Percentiles rank a stretch among this genome's conserved stretches.
These are phyloP conservation scores for Myxozyma mucilagina DNA, from an alignment of 805 yeast genomes.

Conservation along the genomic window DNA sequence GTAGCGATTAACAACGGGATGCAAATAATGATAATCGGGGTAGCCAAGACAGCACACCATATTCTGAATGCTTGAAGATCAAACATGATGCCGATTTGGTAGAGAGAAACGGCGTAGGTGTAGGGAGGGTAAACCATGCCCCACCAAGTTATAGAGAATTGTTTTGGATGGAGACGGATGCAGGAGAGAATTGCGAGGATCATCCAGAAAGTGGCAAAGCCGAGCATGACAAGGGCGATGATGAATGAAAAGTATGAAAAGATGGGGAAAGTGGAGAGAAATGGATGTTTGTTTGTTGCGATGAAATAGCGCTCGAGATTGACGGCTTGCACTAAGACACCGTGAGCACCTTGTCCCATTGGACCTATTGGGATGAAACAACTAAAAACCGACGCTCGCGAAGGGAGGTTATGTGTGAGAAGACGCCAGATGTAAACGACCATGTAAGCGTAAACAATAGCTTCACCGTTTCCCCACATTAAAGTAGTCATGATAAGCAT, in stretches of 20 bases:
- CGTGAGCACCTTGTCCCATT: constrained; percentile 5
- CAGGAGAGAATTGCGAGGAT: not conserved
- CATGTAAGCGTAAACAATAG: not conserved
- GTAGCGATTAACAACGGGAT: not conserved
- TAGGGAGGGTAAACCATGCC: not conserved
- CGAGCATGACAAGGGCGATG: not conserved
- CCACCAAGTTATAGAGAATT: constrained; percentile 2
- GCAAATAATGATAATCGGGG: not conserved
- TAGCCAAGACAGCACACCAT: not conserved
- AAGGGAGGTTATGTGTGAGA: not conserved
- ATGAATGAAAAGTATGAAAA: not conserved
- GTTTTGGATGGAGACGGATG: not conserved
- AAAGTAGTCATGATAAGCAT: not conserved
- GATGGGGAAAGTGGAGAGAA: constrained; percentile 31
- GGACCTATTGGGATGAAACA: constrained; percentile 5
- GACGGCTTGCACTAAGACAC: not conserved
- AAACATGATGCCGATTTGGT: constrained; percentile 1
- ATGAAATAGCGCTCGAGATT: not conserved
- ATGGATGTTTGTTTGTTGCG: not conserved
- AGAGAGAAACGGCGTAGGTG: not conserved
- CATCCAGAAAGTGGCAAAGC: constrained; percentile 4
- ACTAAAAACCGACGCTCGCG: not conserved
- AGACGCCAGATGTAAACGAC: constrained; percentile 2
- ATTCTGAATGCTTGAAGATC: not conserved
- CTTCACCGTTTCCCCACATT: not conserved